These are phyloP conservation scores for Collybiopsis luxurians DNA, from an alignment of 768 basidiomycete genomes.

Conservation along the genomic window DNA sequence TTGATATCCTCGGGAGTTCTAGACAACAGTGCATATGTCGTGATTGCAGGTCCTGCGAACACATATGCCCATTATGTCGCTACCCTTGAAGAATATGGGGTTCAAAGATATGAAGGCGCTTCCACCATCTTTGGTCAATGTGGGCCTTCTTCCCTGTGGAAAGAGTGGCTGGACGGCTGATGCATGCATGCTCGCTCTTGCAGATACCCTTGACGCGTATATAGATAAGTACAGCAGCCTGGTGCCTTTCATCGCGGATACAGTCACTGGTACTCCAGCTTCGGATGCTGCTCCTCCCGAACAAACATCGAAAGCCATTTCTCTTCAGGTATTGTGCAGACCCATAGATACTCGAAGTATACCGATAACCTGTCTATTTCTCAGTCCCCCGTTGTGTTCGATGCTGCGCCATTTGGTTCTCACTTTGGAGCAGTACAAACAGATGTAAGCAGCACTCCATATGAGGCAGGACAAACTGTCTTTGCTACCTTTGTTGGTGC, in stretches of 20 bases:
- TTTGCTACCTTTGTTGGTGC: conserved; percentile 68
- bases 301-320: conserved; percentile 63
- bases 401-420: conserved; percentile 52
- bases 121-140: conserved; percentile 77
- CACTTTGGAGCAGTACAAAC: conserved; percentile 59
- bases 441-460: conserved; percentile 51
- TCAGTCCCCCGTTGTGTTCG: conserved; percentile 62
- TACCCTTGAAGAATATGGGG: conserved; percentile 68
- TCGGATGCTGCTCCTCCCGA: conserved; percentile 66
- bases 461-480: conserved; percentile 58
- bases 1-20: conserved; percentile 64
- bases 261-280: conserved; percentile 42
- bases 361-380: not conserved
- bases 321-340: conserved; percentile 48
- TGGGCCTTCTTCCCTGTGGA: conserved; percentile 31
- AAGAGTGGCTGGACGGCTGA: not conserved
- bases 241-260: conserved; percentile 57
- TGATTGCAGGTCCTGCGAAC: conserved; percentile 77
- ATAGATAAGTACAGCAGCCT: conserved; percentile 72
- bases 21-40: conserved; percentile 68
- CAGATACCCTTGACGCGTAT: conserved; percentile 78
- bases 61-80: conserved; percentile 76
- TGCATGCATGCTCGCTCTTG: not conserved
- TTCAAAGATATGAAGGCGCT: conserved; percentile 81
- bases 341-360: not conserved